Base-by-base conservation (phyloP, 768 basidiomycete species). In the Phanerochaete sordida region DNA sequence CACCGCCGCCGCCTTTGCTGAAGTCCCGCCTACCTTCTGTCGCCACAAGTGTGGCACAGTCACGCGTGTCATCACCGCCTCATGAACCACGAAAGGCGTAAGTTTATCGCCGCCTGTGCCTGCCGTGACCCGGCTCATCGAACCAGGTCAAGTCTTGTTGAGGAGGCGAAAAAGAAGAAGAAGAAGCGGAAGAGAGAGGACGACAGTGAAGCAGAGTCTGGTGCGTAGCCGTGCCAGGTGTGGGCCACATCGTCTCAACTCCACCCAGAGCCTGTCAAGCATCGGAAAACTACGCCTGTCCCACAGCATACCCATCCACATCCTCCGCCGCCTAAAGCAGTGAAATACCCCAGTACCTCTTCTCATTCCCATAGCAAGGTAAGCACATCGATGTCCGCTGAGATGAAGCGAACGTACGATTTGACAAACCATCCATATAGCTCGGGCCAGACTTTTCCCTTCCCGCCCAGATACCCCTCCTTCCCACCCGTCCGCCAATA, bases 101-200 rank as follows among this genome's bases (percentile, higher is more conserved):
- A 77, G 82, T 33, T 53, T 62, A 24, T n/a, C 5, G 19, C 16
- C 48, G 31, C 56, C 31, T 56, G 50, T 19, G 49, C 59, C n/a
- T 23, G 15, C 35, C 6, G 61, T 51, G 61, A 43, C 64, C 57
- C 31, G 26, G 57, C 39, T 4, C 4, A 52, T n/a, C 43, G 37
- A 37, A 27, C 27, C n/a, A n/a, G n/a, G n/a, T n/a, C n/a, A 46
- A 21, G 23, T 33, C 30, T 48, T 21, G 63, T 72, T 12, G 81
- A 85, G 13, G 88, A 89, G 49, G 62, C 77, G 28, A 89, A 87
- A 77, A 72, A 89, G 74, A 90, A 88, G 77, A 91, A 90, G 76
- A 91, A 91, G 76, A 93, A 92, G 69, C 88, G 91, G 73, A 91
- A 89, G 80, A 82, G 88, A 58, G 90, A 90, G 39, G 77, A 80